phyloP scores from a whole-genome alignment of 1,284 basidiomycete genomes.

The Ceratorhiza oryzae-sativae region DNA sequence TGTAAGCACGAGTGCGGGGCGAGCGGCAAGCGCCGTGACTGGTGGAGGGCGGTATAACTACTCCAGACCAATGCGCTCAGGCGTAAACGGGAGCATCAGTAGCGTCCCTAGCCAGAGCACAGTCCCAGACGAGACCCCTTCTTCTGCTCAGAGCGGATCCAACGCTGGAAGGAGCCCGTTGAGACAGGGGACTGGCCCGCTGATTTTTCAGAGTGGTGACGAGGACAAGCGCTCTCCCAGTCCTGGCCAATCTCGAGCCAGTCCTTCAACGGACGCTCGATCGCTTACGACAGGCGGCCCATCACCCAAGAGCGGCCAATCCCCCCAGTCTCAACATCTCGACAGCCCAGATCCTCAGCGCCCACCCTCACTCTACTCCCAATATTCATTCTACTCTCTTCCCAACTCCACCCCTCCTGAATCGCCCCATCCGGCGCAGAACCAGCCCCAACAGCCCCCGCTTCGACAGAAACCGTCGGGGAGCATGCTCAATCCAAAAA shows the following conservation, averaged over 20 bases:
- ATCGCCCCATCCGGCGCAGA: constrained; percentile 6
- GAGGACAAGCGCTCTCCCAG: constrained; percentile 13
- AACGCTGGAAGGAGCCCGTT: constrained; percentile 19
- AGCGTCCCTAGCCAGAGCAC: constrained; percentile 2
- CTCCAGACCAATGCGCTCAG: constrained; percentile 26
- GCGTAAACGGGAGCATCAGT: constrained; percentile 28
- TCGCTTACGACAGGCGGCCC: not conserved
- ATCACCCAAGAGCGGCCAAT: constrained; percentile 7
- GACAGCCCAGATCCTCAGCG: constrained; percentile 13
- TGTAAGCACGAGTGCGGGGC: not conserved
- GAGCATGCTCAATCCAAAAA: constrained; percentile 17
- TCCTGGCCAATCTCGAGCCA: not conserved
- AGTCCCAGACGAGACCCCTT: not conserved
- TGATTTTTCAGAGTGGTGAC: constrained; percentile 17
- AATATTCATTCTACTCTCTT: constrained; percentile 37
- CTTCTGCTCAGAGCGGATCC: not conserved
- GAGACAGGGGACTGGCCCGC: constrained; percentile 24
- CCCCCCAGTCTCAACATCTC: not conserved
- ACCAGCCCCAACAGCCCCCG: not conserved
- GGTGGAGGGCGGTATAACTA: constrained; percentile 31
- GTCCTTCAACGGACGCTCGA: not conserved
- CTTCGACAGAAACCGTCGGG: constrained; percentile 23
- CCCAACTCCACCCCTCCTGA: constrained; percentile 27
- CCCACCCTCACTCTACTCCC: constrained; percentile 35
- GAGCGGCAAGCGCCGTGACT: constrained; percentile 16